Evolutionary conservation across 2,329 filamentous ascomycete species (phyloP).

Genomic region (Knufia fluminis): DNA sequence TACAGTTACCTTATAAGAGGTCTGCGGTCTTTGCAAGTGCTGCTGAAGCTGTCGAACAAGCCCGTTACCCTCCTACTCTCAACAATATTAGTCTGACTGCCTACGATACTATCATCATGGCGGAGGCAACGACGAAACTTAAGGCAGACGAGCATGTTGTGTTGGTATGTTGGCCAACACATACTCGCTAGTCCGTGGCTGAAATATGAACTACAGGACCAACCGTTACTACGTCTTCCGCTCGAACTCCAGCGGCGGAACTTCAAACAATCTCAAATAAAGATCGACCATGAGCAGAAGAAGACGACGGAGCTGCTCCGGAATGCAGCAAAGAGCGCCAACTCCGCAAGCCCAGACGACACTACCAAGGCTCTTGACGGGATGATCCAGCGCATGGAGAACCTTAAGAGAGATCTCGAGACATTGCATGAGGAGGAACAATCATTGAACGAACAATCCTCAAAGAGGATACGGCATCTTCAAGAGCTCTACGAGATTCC

Average conservation of each 20-base stretch:
- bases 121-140: slow-evolving; percentile 38
- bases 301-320: slow-evolving; percentile 41
- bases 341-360: slow-evolving; percentile 55
- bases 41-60: no score
- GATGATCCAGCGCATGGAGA: slow-evolving; percentile 77
- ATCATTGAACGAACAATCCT: slow-evolving; percentile 63
- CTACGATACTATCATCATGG: no score
- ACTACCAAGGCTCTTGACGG: slow-evolving; percentile 72
- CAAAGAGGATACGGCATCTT: slow-evolving; percentile 69
- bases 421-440: slow-evolving; percentile 70
- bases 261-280: slow-evolving; percentile 62
- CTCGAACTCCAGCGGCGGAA: slow-evolving; percentile 90
- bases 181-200: not conserved
- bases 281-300: slow-evolving; percentile 40
- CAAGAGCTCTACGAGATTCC: slow-evolving; percentile 71
- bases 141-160: slow-evolving; percentile 43
- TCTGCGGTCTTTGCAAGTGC: no score
- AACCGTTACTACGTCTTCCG: slow-evolving; percentile 85
- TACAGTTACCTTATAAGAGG: not conserved
- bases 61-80: not conserved
- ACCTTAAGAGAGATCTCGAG: slow-evolving; percentile 78
- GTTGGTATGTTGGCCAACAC: slow-evolving; percentile 29
- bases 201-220: slow-evolving; percentile 53
- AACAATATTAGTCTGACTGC: slow-evolving; percentile 29
- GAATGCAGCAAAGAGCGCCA: slow-evolving; percentile 47